Evolutionary conservation across 192 early-diverging fungal species (phyloP).

Genomic region (Haplosporangium gracile): DNA sequence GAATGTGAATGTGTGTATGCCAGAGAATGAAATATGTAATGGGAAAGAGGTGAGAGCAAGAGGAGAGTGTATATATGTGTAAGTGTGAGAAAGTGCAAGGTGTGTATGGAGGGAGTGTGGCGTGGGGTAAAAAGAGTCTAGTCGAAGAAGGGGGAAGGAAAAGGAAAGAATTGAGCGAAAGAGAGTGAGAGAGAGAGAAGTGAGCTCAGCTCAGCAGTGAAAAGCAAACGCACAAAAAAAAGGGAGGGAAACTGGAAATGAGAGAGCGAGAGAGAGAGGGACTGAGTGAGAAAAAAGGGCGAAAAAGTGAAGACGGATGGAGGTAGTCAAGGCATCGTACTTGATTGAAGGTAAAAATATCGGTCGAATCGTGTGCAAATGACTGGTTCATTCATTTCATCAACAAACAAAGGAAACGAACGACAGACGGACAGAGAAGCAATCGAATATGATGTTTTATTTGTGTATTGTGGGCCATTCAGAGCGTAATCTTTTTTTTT

Average conservation of each 20-base stretch:
- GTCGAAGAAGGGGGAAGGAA: neutral
- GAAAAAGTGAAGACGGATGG: neutral
- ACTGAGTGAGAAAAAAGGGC: conserved; percentile 8
- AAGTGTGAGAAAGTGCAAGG: neutral
- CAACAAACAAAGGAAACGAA: neutral
- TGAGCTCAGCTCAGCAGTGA: neutral
- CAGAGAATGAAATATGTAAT: neutral
- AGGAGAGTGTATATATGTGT: too few species aligned
- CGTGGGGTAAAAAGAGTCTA: conserved; percentile 5
- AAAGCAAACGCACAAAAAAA: neutral
- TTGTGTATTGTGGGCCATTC: too few species aligned
- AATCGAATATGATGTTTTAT: neutral
- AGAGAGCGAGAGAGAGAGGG: neutral
- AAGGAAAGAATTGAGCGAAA: neutral
- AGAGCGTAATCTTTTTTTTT: neutral
- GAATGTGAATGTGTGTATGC: neutral
- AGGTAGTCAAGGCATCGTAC: neutral
- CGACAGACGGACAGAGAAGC: neutral
- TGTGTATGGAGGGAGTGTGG: neutral
- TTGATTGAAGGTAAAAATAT: neutral
- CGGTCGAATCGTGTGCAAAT: neutral
- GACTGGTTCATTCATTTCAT: neutral
- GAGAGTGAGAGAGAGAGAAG: neutral
- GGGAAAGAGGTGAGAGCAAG: neutral
- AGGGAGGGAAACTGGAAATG: neutral